A percentile compares a stretch with the other conserved stretches of the same genome.
Evolutionary conservation across 345 rosid species (phyloP).

Genomic region (Heritiera littoralis): DNA sequence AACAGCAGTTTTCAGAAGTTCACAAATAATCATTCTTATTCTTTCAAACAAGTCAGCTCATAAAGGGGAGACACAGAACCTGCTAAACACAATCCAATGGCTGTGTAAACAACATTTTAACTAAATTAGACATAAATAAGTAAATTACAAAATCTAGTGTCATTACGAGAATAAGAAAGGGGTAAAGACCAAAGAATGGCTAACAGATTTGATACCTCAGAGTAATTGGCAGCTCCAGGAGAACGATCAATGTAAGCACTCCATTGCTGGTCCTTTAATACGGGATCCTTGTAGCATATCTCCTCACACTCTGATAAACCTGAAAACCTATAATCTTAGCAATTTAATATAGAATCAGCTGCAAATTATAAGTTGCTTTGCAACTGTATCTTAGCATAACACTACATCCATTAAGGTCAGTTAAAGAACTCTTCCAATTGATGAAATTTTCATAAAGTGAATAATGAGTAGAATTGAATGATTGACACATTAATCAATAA

Average conservation of each 20-base stretch:
- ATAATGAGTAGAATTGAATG: background rate
- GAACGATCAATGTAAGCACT: slow-evolving; percentile 72
- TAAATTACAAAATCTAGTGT: background rate
- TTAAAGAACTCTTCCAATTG: slow-evolving; percentile 4
- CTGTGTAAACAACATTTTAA: background rate
- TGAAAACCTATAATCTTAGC: slow-evolving; percentile 37
- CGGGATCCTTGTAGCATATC: slow-evolving; percentile 97
- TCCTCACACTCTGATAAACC: slow-evolving; percentile 80
- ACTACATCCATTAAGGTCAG: background rate
- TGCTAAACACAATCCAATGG: too few species aligned
- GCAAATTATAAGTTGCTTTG: background rate
- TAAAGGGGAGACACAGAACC: too few species aligned
- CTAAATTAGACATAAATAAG: background rate
- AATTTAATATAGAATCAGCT: background rate
- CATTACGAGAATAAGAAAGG: too few species aligned
- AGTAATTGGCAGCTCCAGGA: slow-evolving; percentile 18
- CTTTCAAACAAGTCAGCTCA: too few species aligned
- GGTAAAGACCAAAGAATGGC: too few species aligned
- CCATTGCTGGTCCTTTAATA: slow-evolving; percentile 86
- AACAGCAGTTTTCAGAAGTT: too few species aligned
- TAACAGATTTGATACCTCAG: background rate
- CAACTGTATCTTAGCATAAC: background rate
- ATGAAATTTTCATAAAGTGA: background rate
- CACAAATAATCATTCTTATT: too few species aligned
- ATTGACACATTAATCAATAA: background rate